These are phyloP conservation scores for Pseudogymnoascus sp. DNA, from an alignment of 2,329 filamentous ascomycete species.

Conservation along the genomic window DNA sequence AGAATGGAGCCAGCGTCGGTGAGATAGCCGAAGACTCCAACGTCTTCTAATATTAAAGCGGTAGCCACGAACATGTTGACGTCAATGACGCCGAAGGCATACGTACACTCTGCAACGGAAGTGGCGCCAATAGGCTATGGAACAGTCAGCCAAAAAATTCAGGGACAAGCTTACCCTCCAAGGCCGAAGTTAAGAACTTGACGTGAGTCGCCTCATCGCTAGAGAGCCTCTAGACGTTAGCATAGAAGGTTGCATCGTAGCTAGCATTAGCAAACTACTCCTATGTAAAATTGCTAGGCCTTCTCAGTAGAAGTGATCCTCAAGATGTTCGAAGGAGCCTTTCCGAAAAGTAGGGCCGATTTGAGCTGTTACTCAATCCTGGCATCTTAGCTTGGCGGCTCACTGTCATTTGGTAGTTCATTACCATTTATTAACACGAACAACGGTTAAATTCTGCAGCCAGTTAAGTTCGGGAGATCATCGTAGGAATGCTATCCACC, in stretches of 20 bases:
- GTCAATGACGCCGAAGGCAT: constrained; percentile 43
- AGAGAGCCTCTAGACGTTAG: constrained; percentile 46
- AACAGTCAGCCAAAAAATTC: background rate
- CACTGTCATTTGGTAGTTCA: background rate
- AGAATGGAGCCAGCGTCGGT: constrained; percentile 54
- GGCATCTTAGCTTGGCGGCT: background rate
- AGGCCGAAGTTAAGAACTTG: constrained; percentile 41
- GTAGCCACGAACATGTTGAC: constrained; percentile 43
- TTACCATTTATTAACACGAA: background rate
- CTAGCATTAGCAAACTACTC: constrained; percentile 44
- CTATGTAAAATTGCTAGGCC: constrained; percentile 49
- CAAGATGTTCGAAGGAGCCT: constrained; percentile 43
- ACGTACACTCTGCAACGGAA: constrained; percentile 46
- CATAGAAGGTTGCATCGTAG: constrained; percentile 43
- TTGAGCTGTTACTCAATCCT: background rate
- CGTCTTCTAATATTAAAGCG: constrained; percentile 45
- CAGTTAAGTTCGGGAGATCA: background rate
- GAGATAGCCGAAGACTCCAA: constrained; percentile 50
- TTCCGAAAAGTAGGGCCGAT: background rate
- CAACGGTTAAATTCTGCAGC: background rate
- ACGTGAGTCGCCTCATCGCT: constrained; percentile 51
- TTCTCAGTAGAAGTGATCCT: constrained; percentile 53
- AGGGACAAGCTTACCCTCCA: constrained; percentile 21
- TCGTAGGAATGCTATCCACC: background rate
- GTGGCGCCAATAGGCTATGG: constrained; percentile 34